These are phyloP conservation scores for Leccinum boreale DNA, from an alignment of 768 basidiomycete species.

Conservation along the genomic window DNA sequence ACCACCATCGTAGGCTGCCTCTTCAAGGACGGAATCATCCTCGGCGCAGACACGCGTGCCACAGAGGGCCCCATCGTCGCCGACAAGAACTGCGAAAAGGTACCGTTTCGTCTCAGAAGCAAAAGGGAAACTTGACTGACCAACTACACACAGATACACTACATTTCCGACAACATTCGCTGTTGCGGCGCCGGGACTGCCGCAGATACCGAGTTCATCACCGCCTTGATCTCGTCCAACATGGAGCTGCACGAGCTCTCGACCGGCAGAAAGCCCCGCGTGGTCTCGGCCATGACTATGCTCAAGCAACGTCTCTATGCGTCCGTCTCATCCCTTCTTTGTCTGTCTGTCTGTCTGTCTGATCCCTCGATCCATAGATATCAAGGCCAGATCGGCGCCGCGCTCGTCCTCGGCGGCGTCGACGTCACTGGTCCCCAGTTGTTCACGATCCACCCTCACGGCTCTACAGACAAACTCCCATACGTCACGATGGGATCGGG, in stretches of 20 bases:
- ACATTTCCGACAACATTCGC: constrained; percentile 89
- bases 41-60: constrained; percentile 96
- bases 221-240: constrained; percentile 93
- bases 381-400: constrained; percentile 92
- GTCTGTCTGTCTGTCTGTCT: not conserved
- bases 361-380: constrained; percentile 48
- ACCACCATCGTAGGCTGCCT: constrained; percentile 98
- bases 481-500: constrained; percentile 99
- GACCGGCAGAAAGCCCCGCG: constrained; percentile 86
- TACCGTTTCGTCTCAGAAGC: constrained; percentile 25
- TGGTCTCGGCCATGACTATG: constrained; percentile 99
- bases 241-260: constrained; percentile 91
- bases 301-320: constrained; percentile 92
- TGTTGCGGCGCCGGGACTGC: constrained; percentile 99
- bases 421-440: constrained; percentile 91
- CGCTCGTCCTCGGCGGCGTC: constrained; percentile 95
- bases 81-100: constrained; percentile 99
- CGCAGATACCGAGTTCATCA: constrained; percentile 96
- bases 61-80: constrained; percentile 93
- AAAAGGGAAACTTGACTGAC: not conserved
- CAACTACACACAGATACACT: constrained; percentile 76
- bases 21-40: constrained; percentile 87
- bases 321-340: constrained; percentile 38
- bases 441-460: constrained; percentile 95
- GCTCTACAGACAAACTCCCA: constrained; percentile 96